These are phyloP conservation scores for Trametes cingulata DNA, from an alignment of 768 basidiomycete species.

Conservation along the genomic window DNA sequence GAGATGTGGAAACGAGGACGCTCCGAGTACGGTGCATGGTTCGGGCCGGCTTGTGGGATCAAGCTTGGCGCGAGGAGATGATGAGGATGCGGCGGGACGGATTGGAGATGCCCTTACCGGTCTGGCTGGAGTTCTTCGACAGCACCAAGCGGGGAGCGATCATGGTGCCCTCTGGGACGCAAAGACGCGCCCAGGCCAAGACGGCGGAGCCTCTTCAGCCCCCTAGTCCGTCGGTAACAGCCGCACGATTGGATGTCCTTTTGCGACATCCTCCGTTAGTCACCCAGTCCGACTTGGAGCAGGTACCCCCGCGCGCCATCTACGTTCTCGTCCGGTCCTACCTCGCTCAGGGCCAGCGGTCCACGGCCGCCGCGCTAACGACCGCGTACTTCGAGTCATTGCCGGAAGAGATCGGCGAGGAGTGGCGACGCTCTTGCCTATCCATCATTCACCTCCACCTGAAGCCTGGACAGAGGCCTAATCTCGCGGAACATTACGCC, in stretches of 20 bases:
- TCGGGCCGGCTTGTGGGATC: constrained; percentile 54
- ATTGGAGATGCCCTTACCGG: constrained; percentile 36
- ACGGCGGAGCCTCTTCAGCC: background rate
- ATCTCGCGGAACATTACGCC: constrained; percentile 46
- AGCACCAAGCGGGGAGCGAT: constrained; percentile 16
- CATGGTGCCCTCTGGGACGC: background rate
- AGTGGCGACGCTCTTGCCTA: constrained; percentile 41
- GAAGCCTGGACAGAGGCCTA: constrained; percentile 24
- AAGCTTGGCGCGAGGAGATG: constrained; percentile 48
- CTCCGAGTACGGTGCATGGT: constrained; percentile 59
- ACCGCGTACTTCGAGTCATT: constrained; percentile 50
- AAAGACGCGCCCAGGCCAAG: background rate
- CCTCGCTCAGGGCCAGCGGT: constrained; percentile 33
- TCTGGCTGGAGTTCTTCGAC: constrained; percentile 65
- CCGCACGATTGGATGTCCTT: constrained; percentile 30
- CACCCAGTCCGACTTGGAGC: constrained; percentile 34
- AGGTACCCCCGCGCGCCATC: constrained; percentile 45
- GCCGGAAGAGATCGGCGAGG: constrained; percentile 42
- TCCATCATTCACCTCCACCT: constrained; percentile 59
- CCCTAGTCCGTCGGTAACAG: background rate
- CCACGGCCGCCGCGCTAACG: constrained; percentile 34
- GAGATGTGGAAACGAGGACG: constrained; percentile 57
- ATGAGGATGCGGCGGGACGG: background rate
- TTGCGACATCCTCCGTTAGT: constrained; percentile 45
- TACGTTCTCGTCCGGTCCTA: constrained; percentile 48